Conservation (phyloP, 495 filamentous ascomycete species). For the Lentithecium fluviatile region DNA sequence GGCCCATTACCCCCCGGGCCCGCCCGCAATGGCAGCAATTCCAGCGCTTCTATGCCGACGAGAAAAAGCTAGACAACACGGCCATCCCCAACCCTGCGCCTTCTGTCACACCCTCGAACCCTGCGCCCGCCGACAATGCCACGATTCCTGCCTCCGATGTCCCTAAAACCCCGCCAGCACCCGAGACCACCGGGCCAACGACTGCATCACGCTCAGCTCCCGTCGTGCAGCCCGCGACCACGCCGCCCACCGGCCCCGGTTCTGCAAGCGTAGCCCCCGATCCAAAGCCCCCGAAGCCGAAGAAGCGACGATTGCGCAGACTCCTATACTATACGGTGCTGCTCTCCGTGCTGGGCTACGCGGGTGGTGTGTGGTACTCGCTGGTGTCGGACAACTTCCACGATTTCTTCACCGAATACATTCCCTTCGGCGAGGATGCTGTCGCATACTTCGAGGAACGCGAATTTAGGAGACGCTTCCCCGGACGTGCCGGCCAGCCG, state of each 20-base stretch:
- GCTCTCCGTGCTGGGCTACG: slow-evolving; percentile 73
- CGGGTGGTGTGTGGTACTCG: slow-evolving; percentile 85
- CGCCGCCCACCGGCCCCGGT: slow-evolving; percentile 45
- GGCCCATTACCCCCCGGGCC: slow-evolving; percentile 29
- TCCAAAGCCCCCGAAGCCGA: slow-evolving; percentile 54
- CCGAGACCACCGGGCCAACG: slow-evolving; percentile 37
- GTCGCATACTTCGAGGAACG: slow-evolving; percentile 97
- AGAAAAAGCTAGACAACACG: slow-evolving; percentile 50
- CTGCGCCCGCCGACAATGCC: slow-evolving; percentile 37
- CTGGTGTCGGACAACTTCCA: slow-evolving; percentile 96
- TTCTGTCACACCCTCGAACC: slow-evolving; percentile 50
- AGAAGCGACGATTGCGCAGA: slow-evolving; percentile 72
- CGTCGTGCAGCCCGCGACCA: slow-evolving; percentile 33
- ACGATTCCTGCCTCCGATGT: slow-evolving; percentile 59
- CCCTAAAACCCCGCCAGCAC: slow-evolving; percentile 57
- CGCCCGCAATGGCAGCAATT: slow-evolving; percentile 31
- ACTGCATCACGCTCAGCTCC: slow-evolving; percentile 33
- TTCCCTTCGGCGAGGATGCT: slow-evolving; percentile 90
- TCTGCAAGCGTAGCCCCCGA: slow-evolving; percentile 41
- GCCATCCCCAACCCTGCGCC: slow-evolving; percentile 46
- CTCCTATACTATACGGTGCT: slow-evolving; percentile 71
- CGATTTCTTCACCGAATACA: slow-evolving; percentile 97
- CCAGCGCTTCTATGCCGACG: slow-evolving; percentile 53
- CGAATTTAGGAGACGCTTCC: slow-evolving; percentile 89
- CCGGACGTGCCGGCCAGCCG: slow-evolving; percentile 59